phyloP scores from a whole-genome alignment of 495 filamentous ascomycete genomes.

The Immersiella caudata region DNA sequence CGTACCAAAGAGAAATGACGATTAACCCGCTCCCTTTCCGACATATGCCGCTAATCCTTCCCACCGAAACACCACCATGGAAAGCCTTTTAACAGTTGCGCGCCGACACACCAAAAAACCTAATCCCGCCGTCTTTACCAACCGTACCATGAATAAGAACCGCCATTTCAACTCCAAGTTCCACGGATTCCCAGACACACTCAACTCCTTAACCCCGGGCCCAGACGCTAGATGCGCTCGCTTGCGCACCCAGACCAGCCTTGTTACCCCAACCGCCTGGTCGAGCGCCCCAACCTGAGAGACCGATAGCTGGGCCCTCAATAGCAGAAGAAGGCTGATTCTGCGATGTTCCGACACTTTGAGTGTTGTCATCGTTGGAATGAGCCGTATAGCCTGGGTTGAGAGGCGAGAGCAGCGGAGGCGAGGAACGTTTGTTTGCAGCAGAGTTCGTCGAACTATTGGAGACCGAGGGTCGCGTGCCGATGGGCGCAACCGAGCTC shows the following conservation, averaged over 20 bases:
- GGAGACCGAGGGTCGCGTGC: slow-evolving; percentile 72
- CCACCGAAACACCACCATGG: slow-evolving; percentile 8
- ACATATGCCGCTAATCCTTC: background rate
- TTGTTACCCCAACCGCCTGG: slow-evolving; percentile 77
- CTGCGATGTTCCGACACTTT: slow-evolving; percentile 37
- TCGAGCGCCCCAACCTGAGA: slow-evolving; percentile 69
- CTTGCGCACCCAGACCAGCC: slow-evolving; percentile 68
- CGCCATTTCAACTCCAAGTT: slow-evolving; percentile 5
- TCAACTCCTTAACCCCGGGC: slow-evolving; percentile 60
- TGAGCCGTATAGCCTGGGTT: slow-evolving; percentile 72
- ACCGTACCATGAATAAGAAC: slow-evolving; percentile 13
- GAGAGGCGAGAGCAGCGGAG: slow-evolving; percentile 85
- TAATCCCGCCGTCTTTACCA: background rate
- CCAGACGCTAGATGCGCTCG: slow-evolving; percentile 80
- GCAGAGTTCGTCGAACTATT: slow-evolving; percentile 63
- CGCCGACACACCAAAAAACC: background rate
- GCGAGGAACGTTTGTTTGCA: slow-evolving; percentile 83
- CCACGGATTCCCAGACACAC: background rate
- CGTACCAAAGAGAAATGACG: background rate
- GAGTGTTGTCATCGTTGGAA: slow-evolving; percentile 39
- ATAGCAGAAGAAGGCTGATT: slow-evolving; percentile 44
- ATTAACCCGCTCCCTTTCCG: background rate
- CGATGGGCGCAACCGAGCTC: slow-evolving; percentile 82
- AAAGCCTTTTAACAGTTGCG: slow-evolving; percentile 10
- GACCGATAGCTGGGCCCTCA: slow-evolving; percentile 42